Conservation (phyloP, 305 asterid species). For the Fraxinus floribunda region DNA sequence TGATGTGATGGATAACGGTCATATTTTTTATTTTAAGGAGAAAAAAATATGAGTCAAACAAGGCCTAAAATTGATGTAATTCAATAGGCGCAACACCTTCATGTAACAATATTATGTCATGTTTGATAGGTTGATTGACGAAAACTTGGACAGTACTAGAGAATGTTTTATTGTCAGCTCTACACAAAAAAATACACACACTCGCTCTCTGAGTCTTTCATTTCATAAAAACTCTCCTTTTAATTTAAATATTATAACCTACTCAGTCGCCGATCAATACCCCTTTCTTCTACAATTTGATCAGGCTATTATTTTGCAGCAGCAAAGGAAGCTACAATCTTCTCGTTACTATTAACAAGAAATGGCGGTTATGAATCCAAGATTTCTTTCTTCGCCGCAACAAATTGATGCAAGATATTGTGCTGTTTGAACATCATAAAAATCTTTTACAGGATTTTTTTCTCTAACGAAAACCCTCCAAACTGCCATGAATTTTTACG, state of each 20-base stretch:
- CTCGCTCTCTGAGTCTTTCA: no score
- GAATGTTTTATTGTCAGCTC: background rate
- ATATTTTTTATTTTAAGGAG: no score
- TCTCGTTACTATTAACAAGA: background rate
- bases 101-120: no score
- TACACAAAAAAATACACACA: no score
- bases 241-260: no score
- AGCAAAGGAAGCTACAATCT: background rate
- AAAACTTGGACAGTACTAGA: background rate
- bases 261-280: background rate
- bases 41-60: no score
- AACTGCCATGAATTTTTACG: background rate
- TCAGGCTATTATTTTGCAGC: background rate
- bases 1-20: no score
- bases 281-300: background rate
- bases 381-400: background rate
- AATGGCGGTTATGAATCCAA: background rate
- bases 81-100: no score
- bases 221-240: no score
- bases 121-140: background rate
- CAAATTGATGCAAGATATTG: background rate
- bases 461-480: background rate
- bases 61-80: no score
- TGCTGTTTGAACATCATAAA: background rate
- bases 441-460: background rate